Percentiles rank a stretch among this genome's conserved stretches.
Conservation (phyloP, 2,329 filamentous ascomycete species). For the Ophiostoma sp. region DNA sequence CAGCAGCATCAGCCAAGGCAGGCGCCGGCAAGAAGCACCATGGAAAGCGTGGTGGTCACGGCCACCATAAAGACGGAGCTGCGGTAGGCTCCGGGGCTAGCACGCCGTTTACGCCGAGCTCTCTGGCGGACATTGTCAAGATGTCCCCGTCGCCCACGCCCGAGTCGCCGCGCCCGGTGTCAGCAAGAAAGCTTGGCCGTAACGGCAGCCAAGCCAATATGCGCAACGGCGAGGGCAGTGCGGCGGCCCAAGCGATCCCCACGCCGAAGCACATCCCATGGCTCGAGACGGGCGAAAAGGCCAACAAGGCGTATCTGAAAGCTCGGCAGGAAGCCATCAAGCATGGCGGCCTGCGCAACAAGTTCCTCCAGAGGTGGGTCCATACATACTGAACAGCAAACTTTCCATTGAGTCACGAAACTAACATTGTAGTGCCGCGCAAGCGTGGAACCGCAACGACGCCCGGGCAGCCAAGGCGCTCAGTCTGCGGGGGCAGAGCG, state of each 20-base stretch:
- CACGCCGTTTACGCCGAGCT: constrained; percentile 54
- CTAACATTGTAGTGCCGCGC: constrained; percentile 55
- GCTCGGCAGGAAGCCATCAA: constrained; percentile 94
- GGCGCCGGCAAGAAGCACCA: constrained; percentile 88
- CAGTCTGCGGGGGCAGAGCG: constrained; percentile 87
- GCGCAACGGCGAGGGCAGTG: constrained; percentile 69
- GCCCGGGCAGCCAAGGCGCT: constrained; percentile 92
- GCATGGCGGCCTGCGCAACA: constrained; percentile 92
- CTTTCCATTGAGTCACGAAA: constrained; percentile 32
- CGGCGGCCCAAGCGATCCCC: constrained; percentile 75
- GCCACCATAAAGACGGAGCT: constrained; percentile 62
- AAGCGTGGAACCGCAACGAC: constrained; percentile 98
- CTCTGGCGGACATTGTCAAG: constrained; percentile 87
- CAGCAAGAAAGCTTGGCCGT: constrained; percentile 53
- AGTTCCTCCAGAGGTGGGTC: constrained; percentile 81
- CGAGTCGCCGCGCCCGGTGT: constrained; percentile 47
- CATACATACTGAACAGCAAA: not conserved
- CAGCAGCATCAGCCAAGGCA: constrained; percentile 56
- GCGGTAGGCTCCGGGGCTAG: constrained; percentile 14
- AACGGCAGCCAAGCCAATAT: constrained; percentile 61
- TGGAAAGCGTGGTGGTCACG: constrained; percentile 81
- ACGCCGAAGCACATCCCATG: constrained; percentile 90
- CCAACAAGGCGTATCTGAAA: constrained; percentile 92
- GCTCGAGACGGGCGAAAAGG: constrained; percentile 85
- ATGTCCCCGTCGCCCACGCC: constrained; percentile 85